These are phyloP conservation scores for Rhizopogon vesiculosus DNA, from an alignment of 768 basidiomycete species.

Conservation along the genomic window DNA sequence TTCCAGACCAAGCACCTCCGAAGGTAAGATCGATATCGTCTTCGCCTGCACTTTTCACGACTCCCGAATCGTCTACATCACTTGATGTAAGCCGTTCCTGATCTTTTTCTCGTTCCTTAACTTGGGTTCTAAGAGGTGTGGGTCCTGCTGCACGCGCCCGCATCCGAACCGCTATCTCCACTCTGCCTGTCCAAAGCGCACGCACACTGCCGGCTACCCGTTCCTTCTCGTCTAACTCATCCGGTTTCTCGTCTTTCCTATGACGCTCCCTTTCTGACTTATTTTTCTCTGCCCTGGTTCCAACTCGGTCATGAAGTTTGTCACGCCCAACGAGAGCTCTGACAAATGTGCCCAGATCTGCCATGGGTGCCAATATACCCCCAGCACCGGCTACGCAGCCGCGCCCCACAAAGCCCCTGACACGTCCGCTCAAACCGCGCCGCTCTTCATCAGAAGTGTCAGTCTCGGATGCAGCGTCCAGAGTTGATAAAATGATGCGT, in stretches of 20 bases:
- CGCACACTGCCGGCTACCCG: constrained; percentile 27
- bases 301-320: constrained; percentile 32
- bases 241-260: constrained; percentile 28
- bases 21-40: constrained; percentile 22
- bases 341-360: constrained; percentile 52
- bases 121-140: constrained; percentile 17
- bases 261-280: constrained; percentile 18
- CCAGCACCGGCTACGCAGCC: constrained; percentile 32
- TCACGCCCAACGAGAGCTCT: constrained; percentile 31
- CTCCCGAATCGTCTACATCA: constrained; percentile 22
- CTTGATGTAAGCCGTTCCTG: constrained; percentile 22
- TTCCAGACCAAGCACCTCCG: constrained; percentile 36
- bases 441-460: constrained; percentile 28
- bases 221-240: constrained; percentile 29
- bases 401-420: constrained; percentile 38
- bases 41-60: constrained; percentile 19
- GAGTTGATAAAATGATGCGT: constrained; percentile 54
- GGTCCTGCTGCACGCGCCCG: constrained; percentile 23
- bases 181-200: constrained; percentile 28
- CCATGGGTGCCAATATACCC: constrained; percentile 40
- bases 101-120: constrained; percentile 24
- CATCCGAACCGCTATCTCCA: constrained; percentile 22
- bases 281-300: constrained; percentile 3
- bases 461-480: constrained; percentile 37
- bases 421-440: constrained; percentile 25